Evolutionary conservation across 1,284 basidiomycete species (phyloP), one percentile per base, ranked within the genome.

Genomic region (Cystobasidium sp.): DNA sequence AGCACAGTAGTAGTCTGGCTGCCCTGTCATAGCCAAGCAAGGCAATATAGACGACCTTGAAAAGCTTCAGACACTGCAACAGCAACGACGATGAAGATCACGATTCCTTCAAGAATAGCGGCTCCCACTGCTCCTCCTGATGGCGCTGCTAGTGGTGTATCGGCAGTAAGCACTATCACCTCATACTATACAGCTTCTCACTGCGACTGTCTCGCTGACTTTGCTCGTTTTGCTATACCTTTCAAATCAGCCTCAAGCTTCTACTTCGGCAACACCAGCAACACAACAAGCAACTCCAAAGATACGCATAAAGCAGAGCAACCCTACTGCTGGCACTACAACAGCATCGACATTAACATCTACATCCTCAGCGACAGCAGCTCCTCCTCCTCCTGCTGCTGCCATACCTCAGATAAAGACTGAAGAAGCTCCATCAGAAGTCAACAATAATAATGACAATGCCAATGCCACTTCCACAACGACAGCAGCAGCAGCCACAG

Each of bases 71-170:
- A n/a, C 12, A 49, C 46, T 8, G 46, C 46, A 49, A n/a, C n/a
- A n/a, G 46, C 16, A 56, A n/a, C 14, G 44, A 62, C 9, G 31
- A 65, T 65, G 63, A 65, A 65, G 63, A 65, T 65, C 43, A 65
- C 63, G 24, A 65, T 65, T 18, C 63, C 63, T 18, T 65, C 63
- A 12, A 49, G 63, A 20, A 65, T 65, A 49, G 22, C 46, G 6
- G 37, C 63, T 51, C 63, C 63, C 18, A 49, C 63, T 8, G 63
- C 63, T 65, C 63, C 63, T 49, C 63, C 63, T 49, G 63, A 65
- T 53, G 63, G 41, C 59, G 5, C 18, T 22, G 39, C 59, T 43
- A 41, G 41, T 10, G 18, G 59, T 39, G 14, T 37, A 31, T 31
- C 31, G 31, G 31, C 31, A 31, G 31, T 31, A 6, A 22, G 22